Percentiles rank a stretch among this genome's conserved stretches.
Evolutionary conservation across 169 alveolate species (phyloP).

Genomic region (Plasmodium fragile): DNA sequence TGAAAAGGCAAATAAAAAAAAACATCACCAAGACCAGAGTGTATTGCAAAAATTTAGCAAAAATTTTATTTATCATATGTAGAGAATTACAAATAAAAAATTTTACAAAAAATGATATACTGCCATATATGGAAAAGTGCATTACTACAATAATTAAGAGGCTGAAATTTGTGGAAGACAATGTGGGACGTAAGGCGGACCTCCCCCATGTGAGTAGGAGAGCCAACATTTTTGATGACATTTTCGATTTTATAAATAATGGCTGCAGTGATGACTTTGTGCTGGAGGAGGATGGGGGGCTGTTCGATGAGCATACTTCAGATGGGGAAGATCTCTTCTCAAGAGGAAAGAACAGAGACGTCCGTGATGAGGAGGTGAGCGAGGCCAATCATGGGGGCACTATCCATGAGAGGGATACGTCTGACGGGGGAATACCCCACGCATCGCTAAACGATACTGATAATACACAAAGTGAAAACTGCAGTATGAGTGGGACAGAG

Average conservation of each 20-base stretch:
- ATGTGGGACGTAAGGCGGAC: not conserved
- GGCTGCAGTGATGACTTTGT: not conserved
- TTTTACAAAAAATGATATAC: constrained; percentile 35
- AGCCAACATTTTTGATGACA: constrained; percentile 40
- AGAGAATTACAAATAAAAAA: constrained; percentile 35
- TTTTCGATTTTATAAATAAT: constrained; percentile 55
- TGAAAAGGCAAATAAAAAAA: constrained; percentile 60
- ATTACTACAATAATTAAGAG: constrained; percentile 40
- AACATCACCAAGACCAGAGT: constrained; percentile 39
- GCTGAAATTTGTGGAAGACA: constrained; percentile 24
- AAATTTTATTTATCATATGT: constrained; percentile 59
- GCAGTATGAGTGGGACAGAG: not conserved
- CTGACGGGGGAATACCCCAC: not conserved
- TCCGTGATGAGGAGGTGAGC: not conserved
- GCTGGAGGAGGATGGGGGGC: not conserved
- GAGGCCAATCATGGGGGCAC: not conserved
- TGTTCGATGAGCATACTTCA: not conserved
- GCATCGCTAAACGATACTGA: not conserved
- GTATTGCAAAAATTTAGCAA: constrained; percentile 59
- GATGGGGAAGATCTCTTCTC: not conserved
- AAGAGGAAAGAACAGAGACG: not conserved
- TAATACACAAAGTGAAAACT: not conserved
- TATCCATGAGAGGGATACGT: not conserved
- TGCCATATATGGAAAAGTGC: constrained; percentile 55
- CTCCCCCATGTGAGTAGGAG: constrained; percentile 10